Evolutionary conservation across 2,329 filamentous ascomycete species (phyloP), one percentile per base, ranked within the genome.

Genomic region (Sporothrix dimorphospora): DNA sequence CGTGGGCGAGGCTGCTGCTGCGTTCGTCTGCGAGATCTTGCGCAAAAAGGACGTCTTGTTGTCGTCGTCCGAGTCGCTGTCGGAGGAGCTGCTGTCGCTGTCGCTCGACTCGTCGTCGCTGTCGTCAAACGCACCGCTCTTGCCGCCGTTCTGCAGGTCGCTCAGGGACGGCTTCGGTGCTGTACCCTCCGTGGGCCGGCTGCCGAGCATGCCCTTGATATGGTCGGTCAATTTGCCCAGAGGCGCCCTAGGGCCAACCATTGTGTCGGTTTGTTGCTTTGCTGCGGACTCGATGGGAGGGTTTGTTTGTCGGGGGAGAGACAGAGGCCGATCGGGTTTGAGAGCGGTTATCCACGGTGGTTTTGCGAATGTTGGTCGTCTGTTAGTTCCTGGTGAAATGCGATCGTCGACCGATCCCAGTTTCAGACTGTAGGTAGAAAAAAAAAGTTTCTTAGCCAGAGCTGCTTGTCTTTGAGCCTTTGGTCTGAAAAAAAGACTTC

Each of bases 211-310:
- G 70, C 69, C 74, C 24, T 74, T 71, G 19, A 77, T 74, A 71
- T 80, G 79, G 71, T 77, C 75, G 19, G 74, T 74, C 42, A 80
- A 74, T 16, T 77, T 78, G 71, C 78, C 79, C 59, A 80, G 74
- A 69, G 76, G 77, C 72, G 77, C 78, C 66, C 77, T 75, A 11
- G 78, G 72, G 42, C 71, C 72, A 49, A 72, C 72, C 75, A 76
- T 76, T 53, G n/a, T 65, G 30, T 9, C 14, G 24, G 38, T 27
- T 45, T 30, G 42, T 51, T 34, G 42, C 14, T 30, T 9, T 9
- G 42, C 16, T 47, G 30, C 30, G 30, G 30, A 34, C 30, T 34
- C 30, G 57, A 40, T 2, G n/a, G 57, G 5, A 19, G 19, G 11
- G n/a, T 14, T 19, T 27, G n/a, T 53, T 53, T 53, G n/a, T 27